Percentiles rank a stretch among this genome's conserved stretches.
These are phyloP conservation scores for Candida orba DNA, from an alignment of 805 yeast genomes.

Conservation along the genomic window DNA sequence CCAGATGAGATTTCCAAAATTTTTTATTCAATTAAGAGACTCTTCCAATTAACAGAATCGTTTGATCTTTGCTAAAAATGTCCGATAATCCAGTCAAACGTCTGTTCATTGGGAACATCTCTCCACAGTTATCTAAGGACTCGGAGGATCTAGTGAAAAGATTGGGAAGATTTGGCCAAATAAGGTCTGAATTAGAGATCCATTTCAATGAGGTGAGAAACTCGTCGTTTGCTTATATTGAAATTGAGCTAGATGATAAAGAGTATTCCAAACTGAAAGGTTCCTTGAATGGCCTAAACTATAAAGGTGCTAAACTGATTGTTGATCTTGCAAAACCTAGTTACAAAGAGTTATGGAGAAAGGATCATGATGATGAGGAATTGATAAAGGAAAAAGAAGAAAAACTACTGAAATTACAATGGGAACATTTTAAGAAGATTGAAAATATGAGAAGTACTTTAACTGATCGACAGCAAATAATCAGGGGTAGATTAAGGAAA, in stretches of 20 bases:
- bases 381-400: constrained; percentile 23
- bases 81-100: constrained; percentile 20
- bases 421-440: constrained; percentile 30
- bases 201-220: constrained; percentile 41
- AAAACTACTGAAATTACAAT: constrained; percentile 31
- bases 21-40: background rate
- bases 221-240: constrained; percentile 53
- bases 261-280: constrained; percentile 43
- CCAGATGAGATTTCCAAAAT: background rate
- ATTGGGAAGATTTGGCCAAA: constrained; percentile 54
- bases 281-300: constrained; percentile 63
- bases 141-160: constrained; percentile 44
- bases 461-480: constrained; percentile 35
- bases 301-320: constrained; percentile 62
- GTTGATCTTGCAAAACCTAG: constrained; percentile 57
- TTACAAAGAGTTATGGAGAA: constrained; percentile 39
- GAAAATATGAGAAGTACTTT: constrained; percentile 32
- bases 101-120: constrained; percentile 64
- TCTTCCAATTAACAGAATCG: too few species aligned
- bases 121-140: constrained; percentile 41
- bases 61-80: background rate
- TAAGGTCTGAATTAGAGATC: constrained; percentile 42
- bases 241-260: constrained; percentile 43
- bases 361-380: constrained; percentile 39
- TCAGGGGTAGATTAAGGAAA: constrained; percentile 56